Percentiles rank a stretch among this genome's conserved stretches.
Conservation (phyloP, 2,329 filamentous ascomycete species). For the Diaporthe sp. region DNA sequence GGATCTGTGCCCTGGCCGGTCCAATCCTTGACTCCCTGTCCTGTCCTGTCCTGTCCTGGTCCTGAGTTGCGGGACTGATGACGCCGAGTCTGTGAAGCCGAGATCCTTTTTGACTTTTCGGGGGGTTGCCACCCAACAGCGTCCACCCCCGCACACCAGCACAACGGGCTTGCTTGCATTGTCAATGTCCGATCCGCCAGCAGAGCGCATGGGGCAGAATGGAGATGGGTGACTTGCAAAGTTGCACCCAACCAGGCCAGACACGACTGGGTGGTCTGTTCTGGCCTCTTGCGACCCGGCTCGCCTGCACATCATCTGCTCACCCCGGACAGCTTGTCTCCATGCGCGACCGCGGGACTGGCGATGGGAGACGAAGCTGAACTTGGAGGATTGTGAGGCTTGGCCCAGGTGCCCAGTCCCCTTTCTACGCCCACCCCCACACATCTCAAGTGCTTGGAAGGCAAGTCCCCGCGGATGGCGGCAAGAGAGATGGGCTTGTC, state of each 20-base stretch:
- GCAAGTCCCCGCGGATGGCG: conserved; percentile 24
- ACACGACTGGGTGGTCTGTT: conserved; percentile 28
- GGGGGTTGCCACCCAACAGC: conserved; percentile 32
- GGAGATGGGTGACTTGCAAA: neutral
- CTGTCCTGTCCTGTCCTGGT: conserved; percentile 3
- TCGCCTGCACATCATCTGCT: conserved; percentile 29
- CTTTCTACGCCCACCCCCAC: conserved; percentile 1
- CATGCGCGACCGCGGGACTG: conserved; percentile 8
- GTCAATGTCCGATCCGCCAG: conserved; percentile 34
- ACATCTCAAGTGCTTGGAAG: neutral
- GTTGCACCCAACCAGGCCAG: neutral
- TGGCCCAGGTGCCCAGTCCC: neutral
- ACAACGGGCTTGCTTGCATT: conserved; percentile 19
- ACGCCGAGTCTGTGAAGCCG: conserved; percentile 34
- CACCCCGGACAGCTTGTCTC: neutral
- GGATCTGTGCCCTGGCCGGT: conserved; percentile 26
- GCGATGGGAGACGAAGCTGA: neutral
- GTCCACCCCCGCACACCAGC: conserved; percentile 35
- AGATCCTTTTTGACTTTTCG: conserved; percentile 32
- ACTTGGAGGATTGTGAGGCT: neutral
- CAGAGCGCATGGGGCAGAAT: conserved; percentile 22
- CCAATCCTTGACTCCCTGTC: neutral
- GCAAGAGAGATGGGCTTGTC: conserved; percentile 27
- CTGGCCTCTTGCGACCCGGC: conserved; percentile 20
- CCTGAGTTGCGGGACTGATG: conserved; percentile 36